Base-by-base conservation (phyloP, 2,329 filamentous ascomycete genomes). In the Alternaria sp. region DNA sequence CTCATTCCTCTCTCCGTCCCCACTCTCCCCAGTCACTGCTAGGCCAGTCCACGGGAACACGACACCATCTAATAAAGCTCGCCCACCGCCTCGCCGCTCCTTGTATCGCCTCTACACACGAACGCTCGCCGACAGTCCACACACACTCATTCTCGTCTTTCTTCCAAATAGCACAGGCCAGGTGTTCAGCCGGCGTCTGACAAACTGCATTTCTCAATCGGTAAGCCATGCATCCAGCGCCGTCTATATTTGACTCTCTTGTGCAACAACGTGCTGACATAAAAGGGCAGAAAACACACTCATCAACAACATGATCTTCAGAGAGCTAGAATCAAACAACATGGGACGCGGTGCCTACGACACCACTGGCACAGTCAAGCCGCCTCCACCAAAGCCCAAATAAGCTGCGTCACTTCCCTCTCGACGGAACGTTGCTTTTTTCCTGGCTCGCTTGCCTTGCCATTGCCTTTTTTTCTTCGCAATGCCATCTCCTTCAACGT, bases 341-440 rank as follows among this genome's bases (percentile, higher is more conserved):
- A 82, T 82, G 80, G 80, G 80, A 57, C 79, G 80, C 65, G 80
- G 80, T 60, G 79, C 79, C 60, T 82, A 82, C 72, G 80, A 82
- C 67, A 82, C 80, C 28, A 82, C 80, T n/a, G 80, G 80, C 61
- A 78, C 80, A n/a, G 76, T 79, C 50, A 80, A 81, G 72, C 80
- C 79, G 3, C 76, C 77, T 54, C 77, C 78, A 36, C 76, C 75
- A 40, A 78, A 76, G 51, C 75, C 78, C 42, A 78, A 79, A 75
- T 78, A 76, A 71, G 28, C 41, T 49, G 26, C 41, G 8, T 39
- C 34, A 39, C 44, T 10, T 10, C 44, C 33, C 48, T 52, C 50
- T 50, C 65, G 23, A 59, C 60, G 60, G 55, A 61, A 26, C 53
- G 21, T 37, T 48, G 9, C 41, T 29, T 54, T 51, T 37, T 40